Conservation (phyloP, 164 flowering plant genomes). For the Platanus orientalis region DNA sequence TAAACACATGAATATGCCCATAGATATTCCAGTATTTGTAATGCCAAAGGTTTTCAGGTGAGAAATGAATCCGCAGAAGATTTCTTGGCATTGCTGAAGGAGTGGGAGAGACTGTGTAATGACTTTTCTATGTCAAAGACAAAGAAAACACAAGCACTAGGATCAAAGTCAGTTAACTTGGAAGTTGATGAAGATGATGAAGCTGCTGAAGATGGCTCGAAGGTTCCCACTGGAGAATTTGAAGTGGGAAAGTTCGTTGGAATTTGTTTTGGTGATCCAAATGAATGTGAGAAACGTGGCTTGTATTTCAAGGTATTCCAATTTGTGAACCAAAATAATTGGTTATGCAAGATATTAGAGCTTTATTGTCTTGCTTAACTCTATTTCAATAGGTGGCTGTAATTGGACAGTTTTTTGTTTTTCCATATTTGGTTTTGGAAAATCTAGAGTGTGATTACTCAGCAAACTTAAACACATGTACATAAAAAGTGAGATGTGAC, state of each 20-base stretch:
- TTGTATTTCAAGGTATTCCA: conserved; percentile 55
- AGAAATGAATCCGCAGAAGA: conserved; percentile 70
- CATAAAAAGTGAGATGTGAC: no score
- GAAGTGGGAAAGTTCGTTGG: conserved; percentile 58
- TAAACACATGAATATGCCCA: background rate
- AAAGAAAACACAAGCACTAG: no score
- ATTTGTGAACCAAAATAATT: background rate
- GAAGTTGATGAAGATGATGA: background rate
- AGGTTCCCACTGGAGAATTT: conserved; percentile 29
- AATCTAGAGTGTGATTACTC: no score
- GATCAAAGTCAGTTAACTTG: no score
- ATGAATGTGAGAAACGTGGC: conserved; percentile 30
- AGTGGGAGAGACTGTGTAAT: conserved; percentile 63
- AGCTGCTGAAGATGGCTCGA: conserved; percentile 17
- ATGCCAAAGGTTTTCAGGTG: conserved; percentile 40
- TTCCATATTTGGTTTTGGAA: no score
- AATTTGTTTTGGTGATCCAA: conserved; percentile 65
- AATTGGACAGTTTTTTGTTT: no score
- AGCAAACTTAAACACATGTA: no score
- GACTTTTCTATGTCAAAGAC: conserved; percentile 28
- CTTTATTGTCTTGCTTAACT: no score
- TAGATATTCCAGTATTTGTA: background rate
- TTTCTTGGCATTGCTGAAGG: conserved; percentile 50
- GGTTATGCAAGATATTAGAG: no score
- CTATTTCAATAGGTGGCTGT: no score